These are phyloP conservation scores for Truncatella angustata DNA, from an alignment of 2,329 filamentous ascomycete genomes.

Conservation along the genomic window DNA sequence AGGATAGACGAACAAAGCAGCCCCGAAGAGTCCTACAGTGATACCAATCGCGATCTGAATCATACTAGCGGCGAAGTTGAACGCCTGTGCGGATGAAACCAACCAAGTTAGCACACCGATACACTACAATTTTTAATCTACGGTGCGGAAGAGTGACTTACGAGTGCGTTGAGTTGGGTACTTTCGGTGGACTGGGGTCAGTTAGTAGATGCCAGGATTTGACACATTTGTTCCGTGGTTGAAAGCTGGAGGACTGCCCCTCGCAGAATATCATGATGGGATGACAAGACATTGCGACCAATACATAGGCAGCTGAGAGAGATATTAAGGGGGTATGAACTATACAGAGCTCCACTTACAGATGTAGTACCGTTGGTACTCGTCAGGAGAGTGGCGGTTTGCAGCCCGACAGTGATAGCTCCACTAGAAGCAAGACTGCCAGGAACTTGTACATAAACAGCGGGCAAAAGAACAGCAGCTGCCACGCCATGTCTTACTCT, in stretches of 20 bases:
- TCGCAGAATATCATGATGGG: neutral
- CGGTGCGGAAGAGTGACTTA: neutral
- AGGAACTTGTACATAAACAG: conserved; percentile 48
- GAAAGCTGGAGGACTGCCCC: no score
- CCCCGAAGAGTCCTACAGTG: conserved; percentile 58
- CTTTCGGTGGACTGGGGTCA: neutral
- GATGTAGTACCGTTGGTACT: conserved; percentile 25
- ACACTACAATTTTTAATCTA: no score
- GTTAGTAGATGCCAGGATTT: neutral
- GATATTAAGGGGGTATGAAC: neutral
- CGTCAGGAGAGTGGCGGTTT: conserved; percentile 42
- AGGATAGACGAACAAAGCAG: conserved; percentile 54
- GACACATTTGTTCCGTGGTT: no score
- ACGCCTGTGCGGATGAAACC: conserved; percentile 22
- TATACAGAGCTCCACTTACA: neutral
- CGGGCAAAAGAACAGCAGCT: conserved; percentile 44
- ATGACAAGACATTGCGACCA: neutral
- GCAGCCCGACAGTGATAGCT: conserved; percentile 43
- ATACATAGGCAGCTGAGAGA: no score
- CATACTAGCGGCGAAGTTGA: conserved; percentile 55
- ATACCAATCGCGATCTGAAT: conserved; percentile 63
- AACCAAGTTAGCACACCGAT: no score
- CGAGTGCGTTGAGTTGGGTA: conserved; percentile 1
- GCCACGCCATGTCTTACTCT: conserved; percentile 49
- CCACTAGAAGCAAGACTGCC: conserved; percentile 46